Conservation (phyloP, 805 yeast genomes). For the Yamadazyma nakazawae region DNA sequence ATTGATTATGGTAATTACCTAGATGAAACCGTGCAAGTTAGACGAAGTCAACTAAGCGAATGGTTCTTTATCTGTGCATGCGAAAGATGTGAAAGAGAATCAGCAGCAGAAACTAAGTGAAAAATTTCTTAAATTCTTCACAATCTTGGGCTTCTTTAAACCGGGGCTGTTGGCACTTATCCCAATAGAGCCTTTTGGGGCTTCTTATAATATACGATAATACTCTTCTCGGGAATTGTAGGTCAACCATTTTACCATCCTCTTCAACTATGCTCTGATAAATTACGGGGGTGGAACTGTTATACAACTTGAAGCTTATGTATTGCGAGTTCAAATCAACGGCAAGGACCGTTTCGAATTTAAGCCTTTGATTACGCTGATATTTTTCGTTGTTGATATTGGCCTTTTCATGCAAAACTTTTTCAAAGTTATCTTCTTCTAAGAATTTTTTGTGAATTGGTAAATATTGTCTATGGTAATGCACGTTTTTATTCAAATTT, state of each 20-base stretch:
- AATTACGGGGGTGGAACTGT: constrained; percentile 17
- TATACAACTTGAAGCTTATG: constrained; percentile 30
- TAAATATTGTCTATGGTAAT: constrained; percentile 71
- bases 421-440: constrained; percentile 38
- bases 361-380: constrained; percentile 39
- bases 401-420: constrained; percentile 43
- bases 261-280: constrained; percentile 21
- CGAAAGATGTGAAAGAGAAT: constrained; percentile 36
- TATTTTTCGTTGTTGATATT: constrained; percentile 47
- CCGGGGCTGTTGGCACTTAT: constrained; percentile 62
- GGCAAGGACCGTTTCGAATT: constrained; percentile 31
- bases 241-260: constrained; percentile 49
- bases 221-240: constrained; percentile 83
- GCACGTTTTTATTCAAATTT: constrained; percentile 61
- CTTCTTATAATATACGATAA: constrained; percentile 59
- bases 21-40: constrained; percentile 34
- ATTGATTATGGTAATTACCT: constrained; percentile 58
- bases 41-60: constrained; percentile 42
- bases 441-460: constrained; percentile 54
- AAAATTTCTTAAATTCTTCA: constrained; percentile 55
- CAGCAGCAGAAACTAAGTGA: constrained; percentile 23
- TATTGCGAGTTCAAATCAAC: constrained; percentile 31
- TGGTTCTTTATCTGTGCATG: constrained; percentile 65
- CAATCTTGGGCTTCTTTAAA: constrained; percentile 65
- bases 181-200: constrained; percentile 72